A percentile compares a stretch with the other conserved stretches of the same genome.
phyloP scores from a whole-genome alignment of 805 yeast species.

The Limtongia smithiae region DNA sequence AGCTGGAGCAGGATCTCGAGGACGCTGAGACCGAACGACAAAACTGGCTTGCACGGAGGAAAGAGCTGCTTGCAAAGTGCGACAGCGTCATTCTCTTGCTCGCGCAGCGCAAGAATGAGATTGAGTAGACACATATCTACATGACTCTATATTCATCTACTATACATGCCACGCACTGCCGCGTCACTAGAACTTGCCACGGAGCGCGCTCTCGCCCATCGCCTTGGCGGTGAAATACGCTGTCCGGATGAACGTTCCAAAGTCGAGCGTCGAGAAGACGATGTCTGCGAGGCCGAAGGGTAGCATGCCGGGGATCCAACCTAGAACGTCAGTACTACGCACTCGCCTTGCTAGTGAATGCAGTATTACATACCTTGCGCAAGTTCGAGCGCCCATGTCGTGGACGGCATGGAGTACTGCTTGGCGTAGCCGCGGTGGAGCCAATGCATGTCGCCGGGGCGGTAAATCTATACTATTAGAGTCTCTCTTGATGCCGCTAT shows the following conservation, averaged over 20 bases:
- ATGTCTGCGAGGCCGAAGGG: slow-evolving; percentile 91
- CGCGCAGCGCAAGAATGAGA: slow-evolving; percentile 19
- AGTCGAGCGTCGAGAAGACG: slow-evolving; percentile 74
- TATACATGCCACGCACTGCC: no score
- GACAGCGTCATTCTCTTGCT: slow-evolving; percentile 24
- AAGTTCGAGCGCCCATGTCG: slow-evolving; percentile 82
- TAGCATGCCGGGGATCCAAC: slow-evolving; percentile 97
- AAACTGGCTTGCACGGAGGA: slow-evolving; percentile 14
- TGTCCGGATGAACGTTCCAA: slow-evolving; percentile 64
- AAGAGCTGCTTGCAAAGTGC: slow-evolving; percentile 19
- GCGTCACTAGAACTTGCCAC: slow-evolving; percentile 71
- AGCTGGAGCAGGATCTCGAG: slow-evolving; percentile 51
- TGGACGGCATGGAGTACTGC: slow-evolving; percentile 83
- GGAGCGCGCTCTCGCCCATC: slow-evolving; percentile 63
- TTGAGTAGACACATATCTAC: background rate
- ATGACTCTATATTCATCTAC: no score
- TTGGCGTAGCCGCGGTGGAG: slow-evolving; percentile 67
- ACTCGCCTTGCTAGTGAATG: no score
- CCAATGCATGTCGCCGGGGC: slow-evolving; percentile 85
- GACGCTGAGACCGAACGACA: slow-evolving; percentile 17
- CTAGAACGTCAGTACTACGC: background rate
- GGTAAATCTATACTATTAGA: slow-evolving; percentile 59
- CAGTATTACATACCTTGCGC: slow-evolving; percentile 60
- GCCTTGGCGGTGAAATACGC: slow-evolving; percentile 70
- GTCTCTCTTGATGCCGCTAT: no score